Percentiles rank a stretch among this genome's conserved stretches.
These are phyloP conservation scores for Capniomyces stellatus DNA, from an alignment of 371 early-diverging fungal genomes.

Conservation along the genomic window DNA sequence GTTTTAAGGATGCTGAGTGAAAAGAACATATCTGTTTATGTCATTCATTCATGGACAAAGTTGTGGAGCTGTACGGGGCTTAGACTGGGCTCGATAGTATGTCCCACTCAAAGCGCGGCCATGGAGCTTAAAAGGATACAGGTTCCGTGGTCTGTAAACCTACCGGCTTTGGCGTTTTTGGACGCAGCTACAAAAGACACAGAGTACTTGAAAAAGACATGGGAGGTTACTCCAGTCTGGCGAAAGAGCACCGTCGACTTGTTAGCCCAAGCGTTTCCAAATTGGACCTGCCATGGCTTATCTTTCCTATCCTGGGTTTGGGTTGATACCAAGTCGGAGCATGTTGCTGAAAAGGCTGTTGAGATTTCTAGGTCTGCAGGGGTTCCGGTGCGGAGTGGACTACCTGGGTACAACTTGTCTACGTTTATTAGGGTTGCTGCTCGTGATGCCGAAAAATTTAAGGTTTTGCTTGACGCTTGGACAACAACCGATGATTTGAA, in stretches of 20 bases:
- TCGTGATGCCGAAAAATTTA: conserved; percentile 40
- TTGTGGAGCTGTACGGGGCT: conserved; percentile 79
- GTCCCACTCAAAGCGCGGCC: conserved; percentile 42
- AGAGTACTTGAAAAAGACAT: conserved; percentile 48
- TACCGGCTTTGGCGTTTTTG: conserved; percentile 58
- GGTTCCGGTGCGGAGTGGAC: conserved; percentile 63
- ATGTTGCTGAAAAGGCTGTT: conserved; percentile 37
- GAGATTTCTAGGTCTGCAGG: conserved; percentile 48
- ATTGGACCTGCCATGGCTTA: conserved; percentile 52
- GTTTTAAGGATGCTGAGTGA: conserved; percentile 31
- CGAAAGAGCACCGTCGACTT: conserved; percentile 36
- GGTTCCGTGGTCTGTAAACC: conserved; percentile 80
- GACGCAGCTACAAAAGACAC: conserved; percentile 49
- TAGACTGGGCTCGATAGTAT: conserved; percentile 67
- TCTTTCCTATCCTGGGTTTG: conserved; percentile 70
- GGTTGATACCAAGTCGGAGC: conserved; percentile 41
- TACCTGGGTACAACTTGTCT: conserved; percentile 54
- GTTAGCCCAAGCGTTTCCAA: conserved; percentile 10
- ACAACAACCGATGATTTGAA: background rate
- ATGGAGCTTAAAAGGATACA: conserved; percentile 51
- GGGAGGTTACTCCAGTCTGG: conserved; percentile 46
- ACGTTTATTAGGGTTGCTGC: conserved; percentile 64
- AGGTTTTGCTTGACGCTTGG: conserved; percentile 37
- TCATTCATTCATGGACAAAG: conserved; percentile 83
- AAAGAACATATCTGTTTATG: conserved; percentile 50